Conservation (phyloP, 2,329 filamentous ascomycete species). For the Chaetomiaceae sp. region DNA sequence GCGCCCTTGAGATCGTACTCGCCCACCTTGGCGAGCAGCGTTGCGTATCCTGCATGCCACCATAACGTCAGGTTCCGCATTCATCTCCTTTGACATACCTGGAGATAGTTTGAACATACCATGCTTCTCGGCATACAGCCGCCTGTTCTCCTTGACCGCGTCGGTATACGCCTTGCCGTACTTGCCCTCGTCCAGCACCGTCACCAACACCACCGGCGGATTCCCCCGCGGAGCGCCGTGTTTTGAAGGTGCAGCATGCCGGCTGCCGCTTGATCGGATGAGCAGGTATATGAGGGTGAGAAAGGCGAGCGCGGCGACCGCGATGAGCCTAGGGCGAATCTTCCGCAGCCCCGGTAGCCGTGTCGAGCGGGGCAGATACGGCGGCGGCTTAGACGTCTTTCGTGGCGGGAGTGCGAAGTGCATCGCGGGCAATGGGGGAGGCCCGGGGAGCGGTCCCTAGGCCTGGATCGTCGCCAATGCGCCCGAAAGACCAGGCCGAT, state of each 20-base stretch:
- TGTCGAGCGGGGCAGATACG: conserved; percentile 57
- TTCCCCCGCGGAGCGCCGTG: conserved; percentile 43
- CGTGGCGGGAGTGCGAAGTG: conserved; percentile 86
- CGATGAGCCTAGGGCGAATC: conserved; percentile 55
- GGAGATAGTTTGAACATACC: conserved; percentile 50
- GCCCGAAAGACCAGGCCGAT: not conserved
- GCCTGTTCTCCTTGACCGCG: conserved; percentile 73
- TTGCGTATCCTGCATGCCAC: conserved; percentile 64
- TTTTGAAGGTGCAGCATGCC: conserved; percentile 25
- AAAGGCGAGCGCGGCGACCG: conserved; percentile 48
- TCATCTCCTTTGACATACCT: not conserved
- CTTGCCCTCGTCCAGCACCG: conserved; percentile 64
- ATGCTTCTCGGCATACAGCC: conserved; percentile 78
- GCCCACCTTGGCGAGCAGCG: conserved; percentile 70
- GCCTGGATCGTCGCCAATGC: conserved; percentile 3
- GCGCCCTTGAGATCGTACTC: conserved; percentile 65
- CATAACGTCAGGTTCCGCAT: not conserved
- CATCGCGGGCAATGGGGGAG: conserved; percentile 46
- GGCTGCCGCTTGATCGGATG: conserved; percentile 31
- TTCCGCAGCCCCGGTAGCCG: conserved; percentile 37
- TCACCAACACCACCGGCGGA: conserved; percentile 71
- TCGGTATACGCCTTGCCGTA: conserved; percentile 63
- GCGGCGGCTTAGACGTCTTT: conserved; percentile 70
- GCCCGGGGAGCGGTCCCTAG: conserved; percentile 7
- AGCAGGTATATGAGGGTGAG: conserved; percentile 57